A percentile compares a stretch with the other conserved stretches of the same genome.
Conservation (phyloP, 768 basidiomycete genomes). For the Suillus hirtellus region DNA sequence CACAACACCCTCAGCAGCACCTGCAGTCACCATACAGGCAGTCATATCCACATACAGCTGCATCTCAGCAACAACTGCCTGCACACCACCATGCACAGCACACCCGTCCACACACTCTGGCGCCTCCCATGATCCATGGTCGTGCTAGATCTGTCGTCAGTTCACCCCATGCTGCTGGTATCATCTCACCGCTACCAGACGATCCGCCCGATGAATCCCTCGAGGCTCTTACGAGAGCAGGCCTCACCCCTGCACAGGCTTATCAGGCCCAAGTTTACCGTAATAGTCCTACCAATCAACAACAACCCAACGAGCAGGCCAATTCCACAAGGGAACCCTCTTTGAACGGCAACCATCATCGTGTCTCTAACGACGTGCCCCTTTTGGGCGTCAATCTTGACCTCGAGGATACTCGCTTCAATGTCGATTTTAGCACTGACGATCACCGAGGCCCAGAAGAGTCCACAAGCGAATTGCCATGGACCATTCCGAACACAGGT, state of each 20-base stretch:
- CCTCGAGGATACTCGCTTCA: slow-evolving; percentile 57
- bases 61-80: slow-evolving; percentile 23
- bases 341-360: slow-evolving; percentile 29
- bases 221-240: slow-evolving; percentile 47
- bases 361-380: slow-evolving; percentile 34
- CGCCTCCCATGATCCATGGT: slow-evolving; percentile 41
- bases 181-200: slow-evolving; percentile 48
- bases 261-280: slow-evolving; percentile 76
- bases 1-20: slow-evolving; percentile 25
- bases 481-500: slow-evolving; percentile 35
- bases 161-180: slow-evolving; percentile 40
- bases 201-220: slow-evolving; percentile 49
- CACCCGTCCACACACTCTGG: slow-evolving; percentile 32
- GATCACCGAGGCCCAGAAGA: slow-evolving; percentile 43
- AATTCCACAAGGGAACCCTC: slow-evolving; percentile 27
- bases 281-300: slow-evolving; percentile 40
- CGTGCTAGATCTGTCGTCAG: slow-evolving; percentile 55
- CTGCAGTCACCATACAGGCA: slow-evolving; percentile 35
- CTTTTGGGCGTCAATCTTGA: slow-evolving; percentile 47
- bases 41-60: slow-evolving; percentile 38
- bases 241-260: slow-evolving; percentile 75
- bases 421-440: slow-evolving; percentile 50
- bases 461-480: slow-evolving; percentile 58
- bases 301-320: slow-evolving; percentile 18
- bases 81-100: slow-evolving; percentile 20